Percentiles rank a stretch among this genome's conserved stretches.
These are phyloP conservation scores for Pseudocercospora vitis DNA, from an alignment of 2,329 filamentous ascomycete species.

Conservation along the genomic window DNA sequence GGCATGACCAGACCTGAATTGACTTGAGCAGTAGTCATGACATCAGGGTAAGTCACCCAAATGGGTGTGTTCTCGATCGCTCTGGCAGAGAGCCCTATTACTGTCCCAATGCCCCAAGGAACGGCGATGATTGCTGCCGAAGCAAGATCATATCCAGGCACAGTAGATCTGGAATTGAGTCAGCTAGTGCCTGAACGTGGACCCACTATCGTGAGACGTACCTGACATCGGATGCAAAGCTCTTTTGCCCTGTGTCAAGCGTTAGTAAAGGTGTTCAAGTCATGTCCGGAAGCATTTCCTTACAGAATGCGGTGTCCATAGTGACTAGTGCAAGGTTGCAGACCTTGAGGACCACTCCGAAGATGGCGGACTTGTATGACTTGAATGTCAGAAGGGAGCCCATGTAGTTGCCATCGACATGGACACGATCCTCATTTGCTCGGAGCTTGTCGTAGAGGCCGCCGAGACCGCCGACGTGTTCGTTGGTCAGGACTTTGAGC, in stretches of 20 bases:
- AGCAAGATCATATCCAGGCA: slow-evolving; percentile 50
- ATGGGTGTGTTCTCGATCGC: slow-evolving; percentile 49
- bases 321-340: slow-evolving; percentile 52
- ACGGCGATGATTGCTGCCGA: slow-evolving; percentile 50
- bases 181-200: not conserved
- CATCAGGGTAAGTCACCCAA: slow-evolving; percentile 47
- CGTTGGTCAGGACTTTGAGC: slow-evolving; percentile 45
- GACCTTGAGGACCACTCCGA: slow-evolving; percentile 50
- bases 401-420: slow-evolving; percentile 48
- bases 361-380: slow-evolving; percentile 40
- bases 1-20: slow-evolving; percentile 51
- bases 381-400: slow-evolving; percentile 53
- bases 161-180: slow-evolving; percentile 39
- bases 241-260: slow-evolving; percentile 44
- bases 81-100: slow-evolving; percentile 47
- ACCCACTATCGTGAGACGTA: not conserved
- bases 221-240: slow-evolving; percentile 50
- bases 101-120: slow-evolving; percentile 50
- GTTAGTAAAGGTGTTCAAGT: not conserved
- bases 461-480: slow-evolving; percentile 44
- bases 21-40: slow-evolving; percentile 44
- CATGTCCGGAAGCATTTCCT: too few relatives aligned
- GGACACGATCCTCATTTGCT: slow-evolving; percentile 40
- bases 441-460: slow-evolving; percentile 51
- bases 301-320: slow-evolving; percentile 54